Conservation (phyloP, 345 rosid species). For the Zanthoxylum bungeanum region DNA sequence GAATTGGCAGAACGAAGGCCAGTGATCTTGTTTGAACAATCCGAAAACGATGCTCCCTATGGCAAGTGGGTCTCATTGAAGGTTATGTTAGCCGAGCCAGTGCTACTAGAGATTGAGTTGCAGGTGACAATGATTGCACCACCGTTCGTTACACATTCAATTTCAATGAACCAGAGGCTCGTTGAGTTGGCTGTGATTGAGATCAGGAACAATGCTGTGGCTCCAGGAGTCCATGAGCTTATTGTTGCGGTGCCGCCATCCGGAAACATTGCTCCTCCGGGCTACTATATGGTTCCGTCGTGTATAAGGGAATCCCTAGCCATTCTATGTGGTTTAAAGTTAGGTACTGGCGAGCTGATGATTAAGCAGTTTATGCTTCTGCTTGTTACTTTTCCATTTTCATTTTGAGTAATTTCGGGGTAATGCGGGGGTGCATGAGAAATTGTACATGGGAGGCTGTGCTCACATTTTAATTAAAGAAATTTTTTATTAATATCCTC, state of each 20-base stretch:
- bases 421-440: too few species aligned
- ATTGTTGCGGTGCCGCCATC: slow-evolving; percentile 36
- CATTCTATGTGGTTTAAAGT: slow-evolving; percentile 52
- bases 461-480: too few species aligned
- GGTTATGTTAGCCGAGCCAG: slow-evolving; percentile 12
- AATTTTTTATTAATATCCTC: too few species aligned
- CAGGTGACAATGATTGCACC: slow-evolving; percentile 55
- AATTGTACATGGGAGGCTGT: too few species aligned
- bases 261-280: slow-evolving; percentile 56
- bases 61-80: slow-evolving; percentile 23
- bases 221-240: slow-evolving; percentile 15
- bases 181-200: slow-evolving; percentile 25
- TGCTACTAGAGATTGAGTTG: not conserved
- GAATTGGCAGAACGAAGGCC: slow-evolving; percentile 25
- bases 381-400: too few species aligned
- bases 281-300: slow-evolving; percentile 55
- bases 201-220: slow-evolving; percentile 11
- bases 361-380: not conserved
- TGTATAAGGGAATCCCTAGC: slow-evolving; percentile 54
- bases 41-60: slow-evolving; percentile 19
- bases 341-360: too few species aligned
- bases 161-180: slow-evolving; percentile 73
- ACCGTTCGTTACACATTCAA: slow-evolving; percentile 65
- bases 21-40: slow-evolving; percentile 12
- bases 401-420: not conserved